Percentiles rank a stretch among this genome's conserved stretches.
Evolutionary conservation across 1,139 yeast species (phyloP).

Genomic region (Geotrichum klebahnii): DNA sequence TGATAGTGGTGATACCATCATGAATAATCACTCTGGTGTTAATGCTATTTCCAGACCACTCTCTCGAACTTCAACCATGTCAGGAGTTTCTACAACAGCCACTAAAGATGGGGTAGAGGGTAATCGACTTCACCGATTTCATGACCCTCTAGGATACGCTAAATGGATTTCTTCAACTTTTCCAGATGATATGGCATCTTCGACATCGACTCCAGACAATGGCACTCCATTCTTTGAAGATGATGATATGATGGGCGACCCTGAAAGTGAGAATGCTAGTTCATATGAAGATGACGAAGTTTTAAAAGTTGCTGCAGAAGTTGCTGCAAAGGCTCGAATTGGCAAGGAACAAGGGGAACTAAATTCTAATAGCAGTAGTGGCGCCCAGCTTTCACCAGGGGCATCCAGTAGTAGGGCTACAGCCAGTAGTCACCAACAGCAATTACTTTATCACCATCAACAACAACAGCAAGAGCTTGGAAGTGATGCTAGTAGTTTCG

Average conservation of each 20-base stretch:
- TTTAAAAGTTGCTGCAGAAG: background rate
- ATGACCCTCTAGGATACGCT: constrained; percentile 39
- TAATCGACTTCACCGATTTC: constrained; percentile 49
- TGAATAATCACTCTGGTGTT: constrained; percentile 11
- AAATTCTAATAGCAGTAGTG: background rate
- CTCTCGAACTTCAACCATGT: constrained; percentile 59
- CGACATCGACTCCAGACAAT: background rate
- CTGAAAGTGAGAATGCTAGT: background rate
- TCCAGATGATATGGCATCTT: constrained; percentile 15
- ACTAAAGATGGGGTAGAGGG: constrained; percentile 73
- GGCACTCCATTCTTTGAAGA: background rate
- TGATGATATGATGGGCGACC: background rate
- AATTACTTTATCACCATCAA: background rate
- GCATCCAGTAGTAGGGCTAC: background rate
- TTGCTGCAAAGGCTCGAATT: background rate
- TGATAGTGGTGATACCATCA: constrained; percentile 2
- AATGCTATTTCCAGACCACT: constrained; percentile 48
- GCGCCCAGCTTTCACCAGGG: background rate
- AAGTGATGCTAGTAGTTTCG: constrained; percentile 1
- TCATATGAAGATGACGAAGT: background rate
- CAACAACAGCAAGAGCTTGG: background rate
- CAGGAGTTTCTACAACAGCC: constrained; percentile 66
- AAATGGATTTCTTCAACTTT: constrained; percentile 28
- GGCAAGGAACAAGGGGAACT: background rate
- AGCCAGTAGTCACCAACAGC: constrained; percentile 1